phyloP scores from a whole-genome alignment of 306 rosid species.

The Gastrolobium bilobum region DNA sequence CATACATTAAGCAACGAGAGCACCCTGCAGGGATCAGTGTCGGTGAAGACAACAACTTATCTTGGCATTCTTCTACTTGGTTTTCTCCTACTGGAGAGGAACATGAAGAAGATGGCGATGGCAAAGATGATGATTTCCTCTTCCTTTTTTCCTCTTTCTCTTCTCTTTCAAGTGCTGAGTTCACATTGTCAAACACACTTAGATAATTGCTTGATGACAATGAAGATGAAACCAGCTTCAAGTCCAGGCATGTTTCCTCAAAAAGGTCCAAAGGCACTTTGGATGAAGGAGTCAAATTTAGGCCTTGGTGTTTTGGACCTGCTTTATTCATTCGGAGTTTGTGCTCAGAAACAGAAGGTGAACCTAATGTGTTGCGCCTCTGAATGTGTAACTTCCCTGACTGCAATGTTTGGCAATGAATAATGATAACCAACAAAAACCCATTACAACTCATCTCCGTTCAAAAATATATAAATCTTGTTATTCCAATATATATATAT shows the following conservation, averaged over 20 bases:
- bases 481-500: no score
- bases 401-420: slow-evolving; percentile 67
- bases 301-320: slow-evolving; percentile 63
- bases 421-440: not conserved
- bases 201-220: slow-evolving; percentile 59
- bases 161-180: slow-evolving; percentile 78
- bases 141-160: slow-evolving; percentile 68
- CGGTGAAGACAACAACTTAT: slow-evolving; percentile 56
- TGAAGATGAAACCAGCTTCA: slow-evolving; percentile 62
- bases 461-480: no score
- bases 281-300: slow-evolving; percentile 66
- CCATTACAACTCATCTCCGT: not conserved
- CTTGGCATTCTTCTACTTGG: slow-evolving; percentile 67
- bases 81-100: slow-evolving; percentile 63
- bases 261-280: slow-evolving; percentile 63
- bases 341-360: slow-evolving; percentile 50
- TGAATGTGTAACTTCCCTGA: slow-evolving; percentile 81
- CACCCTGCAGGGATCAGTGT: slow-evolving; percentile 80
- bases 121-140: slow-evolving; percentile 51
- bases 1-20: slow-evolving; percentile 81
- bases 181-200: slow-evolving; percentile 84
- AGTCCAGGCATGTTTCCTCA: slow-evolving; percentile 60
- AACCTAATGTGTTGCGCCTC: slow-evolving; percentile 53
- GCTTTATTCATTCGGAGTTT: slow-evolving; percentile 51
- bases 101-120: slow-evolving; percentile 55